Conservation (phyloP, 2,329 filamentous ascomycete species). For the Apiospora pterosperma region DNA sequence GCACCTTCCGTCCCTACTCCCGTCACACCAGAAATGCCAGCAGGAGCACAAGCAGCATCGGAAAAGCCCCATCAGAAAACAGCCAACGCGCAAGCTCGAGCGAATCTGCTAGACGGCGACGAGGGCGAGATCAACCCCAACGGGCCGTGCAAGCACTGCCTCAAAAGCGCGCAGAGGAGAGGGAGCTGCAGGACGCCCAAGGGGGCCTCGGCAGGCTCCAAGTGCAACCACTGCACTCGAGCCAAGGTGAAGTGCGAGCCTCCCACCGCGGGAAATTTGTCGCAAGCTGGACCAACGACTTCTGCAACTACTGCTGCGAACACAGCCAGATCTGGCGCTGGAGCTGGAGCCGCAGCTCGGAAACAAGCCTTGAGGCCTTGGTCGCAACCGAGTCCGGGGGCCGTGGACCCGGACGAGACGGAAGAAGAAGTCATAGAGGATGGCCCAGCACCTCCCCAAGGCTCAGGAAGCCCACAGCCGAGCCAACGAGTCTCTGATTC, state of each 20-base stretch:
- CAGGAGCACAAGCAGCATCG: neutral
- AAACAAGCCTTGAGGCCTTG: too few relatives aligned
- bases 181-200: neutral
- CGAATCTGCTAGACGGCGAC: neutral
- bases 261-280: too few relatives aligned
- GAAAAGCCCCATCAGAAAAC: neutral
- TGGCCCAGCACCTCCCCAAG: too few relatives aligned
- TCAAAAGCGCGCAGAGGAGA: neutral
- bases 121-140: neutral
- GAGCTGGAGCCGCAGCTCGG: too few relatives aligned
- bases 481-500: too few relatives aligned
- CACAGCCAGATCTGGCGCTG: too few relatives aligned
- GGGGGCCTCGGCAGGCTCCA: neutral
- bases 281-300: too few relatives aligned
- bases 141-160: neutral
- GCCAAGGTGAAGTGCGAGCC: neutral
- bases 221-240: neutral
- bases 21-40: too few relatives aligned
- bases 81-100: accelerated
- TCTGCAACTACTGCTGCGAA: too few relatives aligned
- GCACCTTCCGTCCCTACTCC: neutral
- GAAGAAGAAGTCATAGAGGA: neutral
- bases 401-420: neutral
- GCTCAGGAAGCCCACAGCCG: too few relatives aligned
- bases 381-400: too few relatives aligned